phyloP scores from a whole-genome alignment of 169 alveolate genomes.

The Plasmodium relictum region DNA sequence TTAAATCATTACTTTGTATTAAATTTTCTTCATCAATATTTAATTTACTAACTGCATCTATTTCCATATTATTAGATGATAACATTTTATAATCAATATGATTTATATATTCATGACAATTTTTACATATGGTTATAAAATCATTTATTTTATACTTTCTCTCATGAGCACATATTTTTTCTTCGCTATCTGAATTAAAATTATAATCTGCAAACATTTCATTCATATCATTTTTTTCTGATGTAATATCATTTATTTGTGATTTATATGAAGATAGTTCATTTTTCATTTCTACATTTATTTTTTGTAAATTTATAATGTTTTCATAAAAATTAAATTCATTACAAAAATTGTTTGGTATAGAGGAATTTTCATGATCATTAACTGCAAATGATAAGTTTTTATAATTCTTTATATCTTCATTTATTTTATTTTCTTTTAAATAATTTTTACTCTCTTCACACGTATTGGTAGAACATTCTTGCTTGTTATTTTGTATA shows the following conservation, averaged over 20 bases:
- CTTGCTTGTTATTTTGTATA: constrained; percentile 9
- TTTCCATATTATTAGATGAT: constrained; percentile 31
- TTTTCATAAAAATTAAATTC: constrained; percentile 36
- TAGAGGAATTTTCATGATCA: not conserved
- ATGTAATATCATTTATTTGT: constrained; percentile 31
- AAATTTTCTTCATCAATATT: constrained; percentile 30
- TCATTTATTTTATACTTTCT: constrained; percentile 58
- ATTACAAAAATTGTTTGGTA: constrained; percentile 27
- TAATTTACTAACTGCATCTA: constrained; percentile 5
- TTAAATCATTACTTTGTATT: constrained; percentile 10
- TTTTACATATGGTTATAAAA: constrained; percentile 65
- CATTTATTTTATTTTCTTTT: constrained; percentile 21
- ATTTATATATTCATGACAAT: constrained; percentile 58
- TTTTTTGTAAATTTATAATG: constrained; percentile 24
- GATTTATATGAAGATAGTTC: constrained; percentile 37
- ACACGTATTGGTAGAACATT: not conserved
- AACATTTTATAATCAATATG: constrained; percentile 54
- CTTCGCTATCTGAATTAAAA: constrained; percentile 72
- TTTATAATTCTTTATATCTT: constrained; percentile 19
- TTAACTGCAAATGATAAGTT: constrained; percentile 17
- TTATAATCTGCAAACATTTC: constrained; percentile 39
- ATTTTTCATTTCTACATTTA: constrained; percentile 13
- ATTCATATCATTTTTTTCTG: constrained; percentile 32
- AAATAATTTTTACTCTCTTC: constrained; percentile 10
- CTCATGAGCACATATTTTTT: constrained; percentile 61